These are phyloP conservation scores for Artemisia argyi DNA, from an alignment of 129 eudicot genomes.

Conservation along the genomic window DNA sequence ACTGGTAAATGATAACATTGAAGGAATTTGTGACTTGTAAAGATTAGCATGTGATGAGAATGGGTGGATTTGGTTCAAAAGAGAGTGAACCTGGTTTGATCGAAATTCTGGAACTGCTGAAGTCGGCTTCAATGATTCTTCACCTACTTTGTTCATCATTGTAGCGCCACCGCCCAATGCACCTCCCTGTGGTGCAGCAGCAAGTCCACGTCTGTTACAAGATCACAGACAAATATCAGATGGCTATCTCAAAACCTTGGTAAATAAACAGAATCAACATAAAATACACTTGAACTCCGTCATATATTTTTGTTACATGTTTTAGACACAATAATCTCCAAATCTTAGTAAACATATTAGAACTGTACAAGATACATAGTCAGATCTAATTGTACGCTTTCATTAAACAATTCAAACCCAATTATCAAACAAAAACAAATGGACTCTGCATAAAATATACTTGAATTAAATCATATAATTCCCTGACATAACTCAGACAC, in stretches of 20 bases:
- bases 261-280: not conserved
- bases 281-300: not conserved
- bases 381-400: not conserved
- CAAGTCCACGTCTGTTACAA: slow-evolving; percentile 59
- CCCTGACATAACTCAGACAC: not conserved
- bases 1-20: slow-evolving; percentile 21
- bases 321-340: not conserved
- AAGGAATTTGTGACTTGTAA: slow-evolving; percentile 35
- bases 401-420: not conserved
- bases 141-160: slow-evolving; percentile 44
- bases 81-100: slow-evolving; percentile 33
- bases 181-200: slow-evolving; percentile 57
- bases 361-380: too few relatives aligned
- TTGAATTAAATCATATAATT: too few relatives aligned
- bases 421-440: not conserved
- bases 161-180: slow-evolving; percentile 25
- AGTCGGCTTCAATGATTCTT: slow-evolving; percentile 31
- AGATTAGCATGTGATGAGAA: slow-evolving; percentile 15
- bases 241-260: not conserved
- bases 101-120: slow-evolving; percentile 57
- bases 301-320: not conserved
- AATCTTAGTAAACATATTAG: not conserved
- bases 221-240: slow-evolving; percentile 2
- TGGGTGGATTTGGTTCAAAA: slow-evolving; percentile 25
- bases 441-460: too few relatives aligned